Evolutionary conservation across 2,329 filamentous ascomycete species (phyloP).

Genomic region (Neonectria faginata): DNA sequence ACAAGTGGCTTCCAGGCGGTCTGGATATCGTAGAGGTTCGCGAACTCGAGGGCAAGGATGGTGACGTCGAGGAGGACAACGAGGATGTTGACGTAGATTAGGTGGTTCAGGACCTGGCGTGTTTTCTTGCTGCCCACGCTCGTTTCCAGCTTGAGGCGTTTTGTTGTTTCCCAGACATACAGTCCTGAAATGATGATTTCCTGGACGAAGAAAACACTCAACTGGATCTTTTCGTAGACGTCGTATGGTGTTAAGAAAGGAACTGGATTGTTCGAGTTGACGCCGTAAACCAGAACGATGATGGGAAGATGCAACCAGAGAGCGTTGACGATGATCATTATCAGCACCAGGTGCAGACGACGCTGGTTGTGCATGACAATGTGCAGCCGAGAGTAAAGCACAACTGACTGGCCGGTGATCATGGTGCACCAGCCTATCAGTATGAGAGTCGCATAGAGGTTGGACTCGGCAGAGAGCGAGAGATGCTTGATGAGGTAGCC

Average conservation of each 20-base stretch:
- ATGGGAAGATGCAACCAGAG: slow-evolving; percentile 65
- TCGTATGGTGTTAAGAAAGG: slow-evolving; percentile 51
- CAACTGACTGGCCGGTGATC: slow-evolving; percentile 71
- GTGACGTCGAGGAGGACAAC: slow-evolving; percentile 55
- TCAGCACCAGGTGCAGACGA: slow-evolving; percentile 61
- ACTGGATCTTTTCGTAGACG: slow-evolving; percentile 65
- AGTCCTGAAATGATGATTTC: slow-evolving; percentile 65
- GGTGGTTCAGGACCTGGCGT: slow-evolving; percentile 46
- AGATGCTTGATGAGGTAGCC: slow-evolving; percentile 60
- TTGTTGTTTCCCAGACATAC: slow-evolving; percentile 65
- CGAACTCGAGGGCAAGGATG: slow-evolving; percentile 50
- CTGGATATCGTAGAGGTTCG: slow-evolving; percentile 51
- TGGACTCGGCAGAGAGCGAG: slow-evolving; percentile 13
- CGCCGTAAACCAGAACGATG: slow-evolving; percentile 66
- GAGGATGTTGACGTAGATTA: slow-evolving; percentile 57
- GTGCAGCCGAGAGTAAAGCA: slow-evolving; percentile 72
- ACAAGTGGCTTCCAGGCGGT: slow-evolving; percentile 43
- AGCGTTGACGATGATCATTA: slow-evolving; percentile 68
- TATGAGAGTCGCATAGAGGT: slow-evolving; percentile 45
- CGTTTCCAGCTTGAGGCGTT: slow-evolving; percentile 59
- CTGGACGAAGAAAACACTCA: slow-evolving; percentile 66
- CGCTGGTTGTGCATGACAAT: slow-evolving; percentile 65
- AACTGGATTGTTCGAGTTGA: slow-evolving; percentile 50
- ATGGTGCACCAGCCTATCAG: slow-evolving; percentile 56
- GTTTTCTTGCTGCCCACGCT: slow-evolving; percentile 34